Evolutionary conservation across 1,139 yeast genomes (phyloP), one percentile per base, ranked within the genome.

Genomic region (Kluyveromyces sp.): DNA sequence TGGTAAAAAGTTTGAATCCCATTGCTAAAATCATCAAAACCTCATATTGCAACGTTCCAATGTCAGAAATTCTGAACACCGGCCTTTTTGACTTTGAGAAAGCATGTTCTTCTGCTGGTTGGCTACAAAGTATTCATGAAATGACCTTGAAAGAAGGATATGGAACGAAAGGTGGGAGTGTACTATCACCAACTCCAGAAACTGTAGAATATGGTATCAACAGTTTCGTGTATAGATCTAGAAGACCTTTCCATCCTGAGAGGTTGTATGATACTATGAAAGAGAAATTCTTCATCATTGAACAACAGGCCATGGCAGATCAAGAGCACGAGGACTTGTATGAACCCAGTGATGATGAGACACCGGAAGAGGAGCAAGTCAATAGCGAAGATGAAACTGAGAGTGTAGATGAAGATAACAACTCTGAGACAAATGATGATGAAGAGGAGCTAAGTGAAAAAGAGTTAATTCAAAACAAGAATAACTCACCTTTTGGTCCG

Each of bases 171-270:
- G 50, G 51, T 2, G 51, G 53, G 25, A 43, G 55, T 25, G 52
- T 51, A 26, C 42, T 54, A 62, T 54, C 63, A 0, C 67, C 67
- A 28, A 64, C 62, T 42, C 66, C 67, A 4, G 67, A 63, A 42
- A 63, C 66, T 2, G 64, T 70, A 49, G 75, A 72, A 49, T 72
- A 71, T 52, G 74, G 74, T 28, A 70, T 72, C 32, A 69, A 65
- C 50, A 70, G 69, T 43, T 72, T 72, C 53, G 67, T 72, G 7
- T 72, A 71, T 52, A 56, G 56, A 27, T 61, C 73, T 1, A 58
- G 73, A 42, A 64, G 57, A 38, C 76, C 76, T 15, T 72, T 72
- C 50, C 75, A 72, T 51, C 77, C 76, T 3, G 68, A 67, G 49
- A 63, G 74, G 42, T 53, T 72, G 3, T 69, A 69, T 47, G 58